Evolutionary conservation across 1,284 basidiomycete species (phyloP), one percentile per base, ranked within the genome.

Genomic region (Lentinula novae-zelandiae): DNA sequence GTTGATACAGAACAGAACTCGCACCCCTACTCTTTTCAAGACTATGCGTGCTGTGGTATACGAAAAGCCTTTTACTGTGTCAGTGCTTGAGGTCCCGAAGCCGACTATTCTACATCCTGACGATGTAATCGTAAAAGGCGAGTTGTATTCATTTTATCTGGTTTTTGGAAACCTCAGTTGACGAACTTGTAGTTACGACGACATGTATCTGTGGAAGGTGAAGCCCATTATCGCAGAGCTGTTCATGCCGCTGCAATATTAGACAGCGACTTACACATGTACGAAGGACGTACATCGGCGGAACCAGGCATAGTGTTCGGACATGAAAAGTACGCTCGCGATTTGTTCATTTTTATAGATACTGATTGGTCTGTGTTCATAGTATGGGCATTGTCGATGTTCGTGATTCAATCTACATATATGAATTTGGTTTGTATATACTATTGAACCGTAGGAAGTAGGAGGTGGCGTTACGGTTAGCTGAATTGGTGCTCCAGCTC

Each of bases 11-110:
- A 38, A 31, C 17, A 27, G 39, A 33, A 34, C 33, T 20, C 40
- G n/a, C 15, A 39, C 27, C 34, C 42, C 22, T 42, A 5, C 44
- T 12, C 9, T 9, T 20, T 52, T 39, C 17, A 4, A 57, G 40
- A 33, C 60, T 53, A 82, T 82, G 81, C 76, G 78, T 61, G 81
- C 80, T 46, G 80, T 82, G 20, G 80, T 82, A 2, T 82, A 81
- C 66, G 76, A 81, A 27, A 72, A 73, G 48, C 76, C 81, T 4
- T 82, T 79, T 71, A 70, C 69, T 60, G 79, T 82, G 42, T 73
- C 75, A 22, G 68, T 83, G 42, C 69, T 71, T 22, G 70, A 79
- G 22, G 80, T 82, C 13, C 69, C 72, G 51, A 79, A 76, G 63
- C 81, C 81, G 5, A 73, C 71, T 52, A 76, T 82, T 56, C 57